A percentile compares a stretch with the other conserved stretches of the same genome.
Conservation (phyloP, 805 yeast genomes). For the Metschnikowia gelsemii region DNA sequence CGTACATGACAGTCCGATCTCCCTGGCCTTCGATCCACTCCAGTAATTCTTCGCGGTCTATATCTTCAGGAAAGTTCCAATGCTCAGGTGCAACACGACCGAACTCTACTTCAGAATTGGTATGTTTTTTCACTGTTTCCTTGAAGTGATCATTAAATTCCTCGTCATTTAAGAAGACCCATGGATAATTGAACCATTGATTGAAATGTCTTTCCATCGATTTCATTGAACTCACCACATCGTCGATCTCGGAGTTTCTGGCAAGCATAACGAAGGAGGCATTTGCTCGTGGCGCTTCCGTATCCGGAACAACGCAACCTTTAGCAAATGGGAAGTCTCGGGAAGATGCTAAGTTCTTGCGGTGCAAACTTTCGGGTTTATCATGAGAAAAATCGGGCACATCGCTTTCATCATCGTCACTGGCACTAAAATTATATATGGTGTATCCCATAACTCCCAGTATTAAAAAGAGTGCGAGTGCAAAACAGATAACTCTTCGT, state of each 20-base stretch:
- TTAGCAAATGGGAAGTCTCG: slow-evolving; percentile 46
- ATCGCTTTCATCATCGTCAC: slow-evolving; percentile 1
- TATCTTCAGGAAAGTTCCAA: slow-evolving; percentile 63
- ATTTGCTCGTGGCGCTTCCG: slow-evolving; percentile 52
- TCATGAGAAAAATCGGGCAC: slow-evolving; percentile 14
- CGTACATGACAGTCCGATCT: slow-evolving; percentile 81
- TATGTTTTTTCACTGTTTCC: slow-evolving; percentile 46
- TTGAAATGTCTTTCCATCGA: slow-evolving; percentile 86
- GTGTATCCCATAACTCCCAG: slow-evolving; percentile 1
- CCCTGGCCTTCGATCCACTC: slow-evolving; percentile 74
- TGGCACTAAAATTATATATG: slow-evolving; percentile 1
- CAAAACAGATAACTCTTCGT: slow-evolving; percentile 7
- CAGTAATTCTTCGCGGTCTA: slow-evolving; percentile 44
- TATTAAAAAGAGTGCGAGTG: slow-evolving; percentile 1
- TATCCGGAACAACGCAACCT: slow-evolving; percentile 55
- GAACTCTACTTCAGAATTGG: slow-evolving; percentile 66
- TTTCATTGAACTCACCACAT: slow-evolving; percentile 69
- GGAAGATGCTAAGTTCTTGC: slow-evolving; percentile 18
- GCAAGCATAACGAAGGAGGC: slow-evolving; percentile 87
- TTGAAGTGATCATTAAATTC: slow-evolving; percentile 68
- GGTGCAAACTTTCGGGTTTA: slow-evolving; percentile 14
- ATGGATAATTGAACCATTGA: slow-evolving; percentile 92
- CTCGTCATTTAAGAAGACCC: slow-evolving; percentile 84
- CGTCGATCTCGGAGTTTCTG: slow-evolving; percentile 73
- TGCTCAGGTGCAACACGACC: slow-evolving; percentile 57